These are phyloP conservation scores for Mycena citricolor DNA, from an alignment of 1,284 basidiomycete species.

Conservation along the genomic window DNA sequence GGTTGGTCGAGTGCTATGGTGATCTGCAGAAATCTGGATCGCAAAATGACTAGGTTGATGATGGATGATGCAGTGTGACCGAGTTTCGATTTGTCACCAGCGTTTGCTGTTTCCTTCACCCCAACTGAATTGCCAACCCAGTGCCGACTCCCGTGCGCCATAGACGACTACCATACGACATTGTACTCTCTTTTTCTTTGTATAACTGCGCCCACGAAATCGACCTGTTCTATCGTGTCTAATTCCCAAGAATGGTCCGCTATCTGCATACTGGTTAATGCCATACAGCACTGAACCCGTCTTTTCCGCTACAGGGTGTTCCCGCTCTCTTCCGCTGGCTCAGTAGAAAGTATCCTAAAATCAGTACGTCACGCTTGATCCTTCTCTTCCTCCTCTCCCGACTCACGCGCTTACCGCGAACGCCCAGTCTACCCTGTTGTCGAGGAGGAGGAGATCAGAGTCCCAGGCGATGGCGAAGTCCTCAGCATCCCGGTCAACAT, in stretches of 20 bases:
- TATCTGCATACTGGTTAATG: too few species aligned
- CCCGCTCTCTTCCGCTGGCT: slow-evolving; percentile 94
- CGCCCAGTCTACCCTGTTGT: slow-evolving; percentile 68
- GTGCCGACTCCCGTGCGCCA: too few species aligned
- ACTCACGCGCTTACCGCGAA: background rate
- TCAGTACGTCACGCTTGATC: slow-evolving; percentile 52
- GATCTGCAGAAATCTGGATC: slow-evolving; percentile 1
- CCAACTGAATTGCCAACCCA: too few species aligned
- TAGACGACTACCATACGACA: too few species aligned
- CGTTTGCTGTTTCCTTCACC: background rate
- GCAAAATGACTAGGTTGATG: too few species aligned
- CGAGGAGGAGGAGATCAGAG: slow-evolving; percentile 78
- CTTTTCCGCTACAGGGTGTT: slow-evolving; percentile 82
- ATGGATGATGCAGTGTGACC: too few species aligned
- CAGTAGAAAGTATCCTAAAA: slow-evolving; percentile 96
- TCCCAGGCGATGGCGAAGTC: slow-evolving; percentile 66
- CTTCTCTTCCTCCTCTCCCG: background rate
- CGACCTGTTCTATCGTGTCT: too few species aligned
- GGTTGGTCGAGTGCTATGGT: background rate
- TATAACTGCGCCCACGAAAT: too few species aligned
- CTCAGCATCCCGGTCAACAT: slow-evolving; percentile 84
- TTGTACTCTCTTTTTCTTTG: too few species aligned
- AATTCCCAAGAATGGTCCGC: too few species aligned
- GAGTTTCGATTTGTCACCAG: background rate
- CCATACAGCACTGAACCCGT: too few species aligned